Evolutionary conservation across 169 alveolate species (phyloP).

Genomic region (Plasmodium knowlesi): DNA sequence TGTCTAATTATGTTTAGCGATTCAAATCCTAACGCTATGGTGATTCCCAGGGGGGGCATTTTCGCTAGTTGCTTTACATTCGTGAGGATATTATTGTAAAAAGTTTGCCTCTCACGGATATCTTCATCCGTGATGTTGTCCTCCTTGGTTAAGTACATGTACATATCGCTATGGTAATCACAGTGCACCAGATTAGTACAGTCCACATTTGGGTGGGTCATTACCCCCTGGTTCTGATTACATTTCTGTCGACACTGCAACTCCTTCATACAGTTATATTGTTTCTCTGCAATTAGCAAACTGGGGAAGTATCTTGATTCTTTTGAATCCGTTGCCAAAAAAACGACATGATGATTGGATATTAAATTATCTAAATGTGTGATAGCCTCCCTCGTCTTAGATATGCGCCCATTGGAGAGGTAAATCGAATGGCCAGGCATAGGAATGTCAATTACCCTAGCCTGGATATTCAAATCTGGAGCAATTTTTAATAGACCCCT

Average conservation of each 20-base stretch:
- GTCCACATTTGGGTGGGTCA: not conserved
- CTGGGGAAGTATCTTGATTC: conserved; percentile 87
- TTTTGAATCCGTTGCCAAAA: conserved; percentile 82
- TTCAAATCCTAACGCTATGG: conserved; percentile 82
- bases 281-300: conserved; percentile 73
- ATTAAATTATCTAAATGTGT: conserved; percentile 49
- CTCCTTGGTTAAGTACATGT: not conserved
- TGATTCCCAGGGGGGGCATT: conserved; percentile 79
- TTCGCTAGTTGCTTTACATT: conserved; percentile 23
- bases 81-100: conserved; percentile 42
- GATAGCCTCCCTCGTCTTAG: conserved; percentile 6
- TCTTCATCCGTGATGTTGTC: not conserved
- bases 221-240: not conserved
- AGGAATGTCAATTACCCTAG: conserved; percentile 77
- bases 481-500: conserved; percentile 72
- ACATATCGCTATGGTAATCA: not conserved
- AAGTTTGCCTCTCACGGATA: not conserved
- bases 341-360: conserved; percentile 77
- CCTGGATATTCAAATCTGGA: conserved; percentile 77
- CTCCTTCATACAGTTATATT: conserved; percentile 22
- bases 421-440: conserved; percentile 82
- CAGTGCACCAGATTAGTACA: too few species aligned
- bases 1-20: conserved; percentile 80
- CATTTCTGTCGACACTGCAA: not conserved
- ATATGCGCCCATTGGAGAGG: conserved; percentile 40